Conservation (phyloP, 805 yeast species). For the Candida berthetii region DNA sequence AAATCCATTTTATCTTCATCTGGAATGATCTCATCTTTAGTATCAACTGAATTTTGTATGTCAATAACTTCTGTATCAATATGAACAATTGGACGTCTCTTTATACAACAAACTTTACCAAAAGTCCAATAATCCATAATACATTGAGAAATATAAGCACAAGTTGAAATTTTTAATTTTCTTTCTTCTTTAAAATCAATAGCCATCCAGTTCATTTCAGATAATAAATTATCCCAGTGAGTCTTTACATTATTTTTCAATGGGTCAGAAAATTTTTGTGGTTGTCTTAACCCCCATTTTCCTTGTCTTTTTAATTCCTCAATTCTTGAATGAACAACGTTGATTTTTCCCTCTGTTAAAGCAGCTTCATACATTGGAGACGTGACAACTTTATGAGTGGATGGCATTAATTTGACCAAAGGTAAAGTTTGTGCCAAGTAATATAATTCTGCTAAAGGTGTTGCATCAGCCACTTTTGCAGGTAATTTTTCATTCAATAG, state of each 20-base stretch:
- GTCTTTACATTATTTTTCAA: slow-evolving; percentile 29
- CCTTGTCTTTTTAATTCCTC: slow-evolving; percentile 86
- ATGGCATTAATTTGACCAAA: slow-evolving; percentile 68
- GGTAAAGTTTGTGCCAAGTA: slow-evolving; percentile 88
- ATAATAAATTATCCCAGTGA: slow-evolving; percentile 69
- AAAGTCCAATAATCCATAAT: slow-evolving; percentile 71
- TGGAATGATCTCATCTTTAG: slow-evolving; percentile 6
- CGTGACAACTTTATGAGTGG: slow-evolving; percentile 80
- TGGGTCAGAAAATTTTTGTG: slow-evolving; percentile 67
- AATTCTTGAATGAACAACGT: slow-evolving; percentile 83
- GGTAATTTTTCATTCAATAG: slow-evolving; percentile 46
- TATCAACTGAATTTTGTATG: no score
- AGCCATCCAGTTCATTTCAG: slow-evolving; percentile 83
- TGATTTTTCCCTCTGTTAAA: slow-evolving; percentile 82
- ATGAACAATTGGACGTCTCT: slow-evolving; percentile 36
- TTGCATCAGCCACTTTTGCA: slow-evolving; percentile 46
- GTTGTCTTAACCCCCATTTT: slow-evolving; percentile 90
- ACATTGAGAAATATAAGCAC: slow-evolving; percentile 65
- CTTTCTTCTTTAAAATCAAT: slow-evolving; percentile 67
- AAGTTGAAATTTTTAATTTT: slow-evolving; percentile 64
- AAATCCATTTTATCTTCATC: slow-evolving; percentile 6
- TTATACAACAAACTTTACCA: slow-evolving; percentile 67
- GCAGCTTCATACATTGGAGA: slow-evolving; percentile 85
- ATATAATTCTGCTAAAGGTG: slow-evolving; percentile 79
- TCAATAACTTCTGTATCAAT: slow-evolving; percentile 8